Conservation (phyloP, 2,329 filamentous ascomycete species). For the Aspergillus sp. region DNA sequence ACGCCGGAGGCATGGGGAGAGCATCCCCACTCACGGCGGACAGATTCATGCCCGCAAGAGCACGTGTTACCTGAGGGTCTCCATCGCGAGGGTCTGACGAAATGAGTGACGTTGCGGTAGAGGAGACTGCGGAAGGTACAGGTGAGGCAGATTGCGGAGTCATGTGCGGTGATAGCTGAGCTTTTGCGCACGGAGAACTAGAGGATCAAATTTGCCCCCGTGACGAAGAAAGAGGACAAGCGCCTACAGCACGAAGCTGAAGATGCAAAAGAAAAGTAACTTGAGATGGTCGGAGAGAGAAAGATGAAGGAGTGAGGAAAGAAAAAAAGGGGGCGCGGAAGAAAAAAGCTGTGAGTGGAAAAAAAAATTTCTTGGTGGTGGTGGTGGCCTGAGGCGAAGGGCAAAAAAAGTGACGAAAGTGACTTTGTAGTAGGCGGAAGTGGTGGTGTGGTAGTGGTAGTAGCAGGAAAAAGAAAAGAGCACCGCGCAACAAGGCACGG, state of each 20-base stretch:
- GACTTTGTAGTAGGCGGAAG: constrained; percentile 5
- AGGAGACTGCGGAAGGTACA: constrained; percentile 40
- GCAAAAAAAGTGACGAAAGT: constrained; percentile 15
- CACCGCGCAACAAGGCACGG: constrained; percentile 12
- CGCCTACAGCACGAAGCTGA: constrained; percentile 23
- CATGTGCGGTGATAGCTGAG: constrained; percentile 31
- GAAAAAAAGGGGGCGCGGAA: constrained; percentile 1
- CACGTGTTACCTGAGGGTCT: constrained; percentile 38
- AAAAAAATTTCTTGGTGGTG: background rate
- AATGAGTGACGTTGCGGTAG: constrained; percentile 35
- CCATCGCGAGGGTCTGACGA: constrained; percentile 35
- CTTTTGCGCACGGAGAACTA: constrained; percentile 10
- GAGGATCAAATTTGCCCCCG: constrained; percentile 19
- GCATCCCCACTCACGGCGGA: constrained; percentile 31
- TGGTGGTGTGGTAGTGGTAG: background rate
- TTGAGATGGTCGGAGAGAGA: constrained; percentile 2
- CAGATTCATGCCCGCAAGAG: constrained; percentile 40
- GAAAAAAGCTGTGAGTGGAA: constrained; percentile 5
- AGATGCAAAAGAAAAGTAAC: constrained; percentile 11
- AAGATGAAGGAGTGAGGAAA: constrained; percentile 3
- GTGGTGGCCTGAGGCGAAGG: background rate
- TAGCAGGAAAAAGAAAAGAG: constrained; percentile 4
- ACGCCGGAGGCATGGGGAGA: constrained; percentile 23
- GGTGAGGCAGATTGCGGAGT: constrained; percentile 39
- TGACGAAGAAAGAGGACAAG: constrained; percentile 8